Conservation (phyloP, 306 rosid genomes). For the Trifolium dubium region DNA sequence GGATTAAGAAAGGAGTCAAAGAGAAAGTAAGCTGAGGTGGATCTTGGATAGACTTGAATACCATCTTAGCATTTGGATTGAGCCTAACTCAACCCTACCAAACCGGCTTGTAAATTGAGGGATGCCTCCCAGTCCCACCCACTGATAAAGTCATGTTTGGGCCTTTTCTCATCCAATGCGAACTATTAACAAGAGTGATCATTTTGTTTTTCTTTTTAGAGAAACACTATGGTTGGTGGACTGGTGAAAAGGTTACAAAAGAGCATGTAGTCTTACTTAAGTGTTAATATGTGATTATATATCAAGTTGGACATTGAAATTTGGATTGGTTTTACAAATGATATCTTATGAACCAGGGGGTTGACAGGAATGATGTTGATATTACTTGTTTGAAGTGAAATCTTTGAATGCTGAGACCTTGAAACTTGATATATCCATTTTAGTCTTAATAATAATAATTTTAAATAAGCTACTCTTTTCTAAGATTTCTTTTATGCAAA, state of each 20-base stretch:
- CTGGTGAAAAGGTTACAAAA: background rate
- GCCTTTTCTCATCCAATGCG: too few relatives aligned
- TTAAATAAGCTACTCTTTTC: conserved; percentile 19
- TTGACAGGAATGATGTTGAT: conserved; percentile 25
- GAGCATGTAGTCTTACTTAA: conserved; percentile 15
- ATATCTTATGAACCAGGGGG: conserved; percentile 13
- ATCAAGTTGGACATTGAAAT: conserved; percentile 31
- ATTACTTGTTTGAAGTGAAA: conserved; percentile 18
- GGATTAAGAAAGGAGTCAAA: too few relatives aligned
- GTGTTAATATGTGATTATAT: conserved; percentile 24
- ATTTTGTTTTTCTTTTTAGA: background rate
- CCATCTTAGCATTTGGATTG: too few relatives aligned
- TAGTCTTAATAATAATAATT: conserved; percentile 9
- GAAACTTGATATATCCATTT: conserved; percentile 29
- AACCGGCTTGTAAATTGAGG: too few relatives aligned
- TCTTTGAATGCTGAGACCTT: conserved; percentile 29
- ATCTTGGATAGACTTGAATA: too few relatives aligned
- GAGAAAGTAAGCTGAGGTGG: too few relatives aligned
- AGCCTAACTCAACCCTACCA: too few relatives aligned
- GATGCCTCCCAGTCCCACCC: too few relatives aligned
- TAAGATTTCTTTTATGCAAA: conserved; percentile 20
- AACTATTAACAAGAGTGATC: too few relatives aligned
- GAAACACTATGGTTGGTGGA: background rate
- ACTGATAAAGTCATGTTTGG: too few relatives aligned
- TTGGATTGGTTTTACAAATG: conserved; percentile 20